Conservation (phyloP, 352 stramenopile species). For the Pythium scleroteichum region DNA sequence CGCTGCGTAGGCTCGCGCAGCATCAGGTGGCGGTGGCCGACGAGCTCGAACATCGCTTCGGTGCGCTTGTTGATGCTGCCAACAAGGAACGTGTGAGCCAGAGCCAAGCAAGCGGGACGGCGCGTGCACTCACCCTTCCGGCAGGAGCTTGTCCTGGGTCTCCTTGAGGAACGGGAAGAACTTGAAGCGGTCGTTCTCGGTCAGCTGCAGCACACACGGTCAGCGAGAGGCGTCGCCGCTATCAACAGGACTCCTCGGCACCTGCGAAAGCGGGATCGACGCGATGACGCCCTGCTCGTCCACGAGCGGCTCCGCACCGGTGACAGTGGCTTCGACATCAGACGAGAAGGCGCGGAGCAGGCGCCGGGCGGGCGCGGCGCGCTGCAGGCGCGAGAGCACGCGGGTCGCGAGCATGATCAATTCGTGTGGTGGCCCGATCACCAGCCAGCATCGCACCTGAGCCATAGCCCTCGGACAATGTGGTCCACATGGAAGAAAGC, state of each 20-base stretch:
- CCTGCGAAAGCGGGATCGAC: slow-evolving; percentile 59
- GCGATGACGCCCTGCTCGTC: slow-evolving; percentile 52
- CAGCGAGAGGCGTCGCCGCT: too few relatives aligned
- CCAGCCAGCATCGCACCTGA: slow-evolving; percentile 7
- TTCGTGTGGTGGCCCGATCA: slow-evolving; percentile 25
- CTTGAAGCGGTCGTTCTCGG: slow-evolving; percentile 62
- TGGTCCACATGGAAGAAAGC: slow-evolving; percentile 19
- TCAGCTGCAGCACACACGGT: slow-evolving; percentile 36
- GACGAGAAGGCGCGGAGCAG: slow-evolving; percentile 41
- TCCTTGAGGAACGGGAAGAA: slow-evolving; percentile 82
- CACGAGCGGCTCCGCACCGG: slow-evolving; percentile 4
- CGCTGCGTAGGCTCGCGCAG: slow-evolving; percentile 74
- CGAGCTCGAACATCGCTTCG: slow-evolving; percentile 79
- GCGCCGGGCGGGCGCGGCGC: slow-evolving; percentile 15
- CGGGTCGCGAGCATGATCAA: slow-evolving; percentile 58
- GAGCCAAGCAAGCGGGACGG: background rate
- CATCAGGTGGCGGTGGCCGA: slow-evolving; percentile 85
- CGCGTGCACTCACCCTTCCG: slow-evolving; percentile 47
- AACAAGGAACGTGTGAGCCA: background rate
- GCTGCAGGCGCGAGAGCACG: slow-evolving; percentile 47
- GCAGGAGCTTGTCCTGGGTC: slow-evolving; percentile 71
- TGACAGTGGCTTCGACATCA: slow-evolving; percentile 25
- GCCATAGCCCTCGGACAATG: slow-evolving; percentile 15
- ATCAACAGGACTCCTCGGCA: slow-evolving; percentile 5
- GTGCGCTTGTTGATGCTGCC: slow-evolving; percentile 63